Evolutionary conservation across 2,329 filamentous ascomycete genomes (phyloP).

Genomic region (Talaromyces sp.): DNA sequence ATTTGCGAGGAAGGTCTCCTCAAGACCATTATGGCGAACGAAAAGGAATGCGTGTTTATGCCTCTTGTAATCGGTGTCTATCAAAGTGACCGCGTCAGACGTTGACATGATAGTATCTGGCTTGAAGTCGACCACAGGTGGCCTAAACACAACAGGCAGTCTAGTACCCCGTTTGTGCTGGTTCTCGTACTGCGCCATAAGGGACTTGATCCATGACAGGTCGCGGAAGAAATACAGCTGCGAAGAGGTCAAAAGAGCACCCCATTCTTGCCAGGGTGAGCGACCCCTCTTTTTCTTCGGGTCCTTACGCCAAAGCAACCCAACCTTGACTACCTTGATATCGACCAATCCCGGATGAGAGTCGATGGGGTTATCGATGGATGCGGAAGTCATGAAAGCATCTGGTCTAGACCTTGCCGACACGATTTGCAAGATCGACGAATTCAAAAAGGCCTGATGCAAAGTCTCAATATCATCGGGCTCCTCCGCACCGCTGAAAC

Average conservation of each 20-base stretch:
- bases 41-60: constrained; percentile 95
- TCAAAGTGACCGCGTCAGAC: constrained; percentile 80
- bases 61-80: constrained; percentile 79
- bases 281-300: constrained; percentile 87
- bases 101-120: constrained; percentile 91
- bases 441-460: constrained; percentile 84
- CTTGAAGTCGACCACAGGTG: constrained; percentile 85
- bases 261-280: constrained; percentile 99
- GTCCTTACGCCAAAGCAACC: constrained; percentile 90
- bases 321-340: constrained; percentile 95
- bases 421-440: constrained; percentile 88
- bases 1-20: constrained; percentile 87
- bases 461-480: constrained; percentile 73
- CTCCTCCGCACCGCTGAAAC: constrained; percentile 71
- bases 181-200: constrained; percentile 81
- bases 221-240: constrained; percentile 97
- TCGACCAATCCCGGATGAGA: constrained; percentile 90
- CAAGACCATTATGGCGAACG: constrained; percentile 75
- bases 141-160: constrained; percentile 80
- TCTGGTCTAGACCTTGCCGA: constrained; percentile 89
- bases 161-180: constrained; percentile 73
- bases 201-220: constrained; percentile 80
- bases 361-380: constrained; percentile 75
- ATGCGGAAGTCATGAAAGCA: constrained; percentile 87
- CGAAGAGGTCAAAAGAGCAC: constrained; percentile 90